Evolutionary conservation across 768 basidiomycete genomes (phyloP).

Genomic region (Antrodiella citrinella): DNA sequence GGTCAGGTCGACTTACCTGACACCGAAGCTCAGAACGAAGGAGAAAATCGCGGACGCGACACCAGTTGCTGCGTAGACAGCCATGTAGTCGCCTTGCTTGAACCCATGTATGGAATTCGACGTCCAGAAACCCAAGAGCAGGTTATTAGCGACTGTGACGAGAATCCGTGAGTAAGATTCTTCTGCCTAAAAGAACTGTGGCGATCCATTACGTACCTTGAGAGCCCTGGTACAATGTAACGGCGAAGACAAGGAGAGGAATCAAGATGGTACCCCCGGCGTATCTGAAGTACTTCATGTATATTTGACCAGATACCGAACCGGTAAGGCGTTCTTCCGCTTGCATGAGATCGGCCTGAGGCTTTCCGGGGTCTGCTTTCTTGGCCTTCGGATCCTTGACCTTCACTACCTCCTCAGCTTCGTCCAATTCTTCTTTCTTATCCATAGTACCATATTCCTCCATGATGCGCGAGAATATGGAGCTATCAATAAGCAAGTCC

Average conservation of each 20-base stretch:
- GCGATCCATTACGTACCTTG: slow-evolving; percentile 29
- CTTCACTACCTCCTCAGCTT: slow-evolving; percentile 12
- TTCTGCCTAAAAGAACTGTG: neutral
- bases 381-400: slow-evolving; percentile 18
- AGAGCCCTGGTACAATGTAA: slow-evolving; percentile 41
- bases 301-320: slow-evolving; percentile 26
- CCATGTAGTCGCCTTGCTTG: slow-evolving; percentile 62
- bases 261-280: slow-evolving; percentile 29
- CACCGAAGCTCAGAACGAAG: slow-evolving; percentile 39
- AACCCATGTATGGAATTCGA: slow-evolving; percentile 45
- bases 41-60: slow-evolving; percentile 41
- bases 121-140: slow-evolving; percentile 75
- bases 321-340: slow-evolving; percentile 36
- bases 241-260: slow-evolving; percentile 35
- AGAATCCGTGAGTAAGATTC: neutral
- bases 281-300: slow-evolving; percentile 26
- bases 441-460: slow-evolving; percentile 33
- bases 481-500: slow-evolving; percentile 25
- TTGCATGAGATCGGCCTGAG: slow-evolving; percentile 25
- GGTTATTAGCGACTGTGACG: slow-evolving; percentile 44
- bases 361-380: slow-evolving; percentile 11
- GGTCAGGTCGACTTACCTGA: slow-evolving; percentile 30
- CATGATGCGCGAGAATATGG: slow-evolving; percentile 28
- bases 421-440: slow-evolving; percentile 27
- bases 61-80: slow-evolving; percentile 36